Percentiles rank a stretch among this genome's conserved stretches.
Conservation (phyloP, 2,329 filamentous ascomycete species). For the Nothophoma quercina region DNA sequence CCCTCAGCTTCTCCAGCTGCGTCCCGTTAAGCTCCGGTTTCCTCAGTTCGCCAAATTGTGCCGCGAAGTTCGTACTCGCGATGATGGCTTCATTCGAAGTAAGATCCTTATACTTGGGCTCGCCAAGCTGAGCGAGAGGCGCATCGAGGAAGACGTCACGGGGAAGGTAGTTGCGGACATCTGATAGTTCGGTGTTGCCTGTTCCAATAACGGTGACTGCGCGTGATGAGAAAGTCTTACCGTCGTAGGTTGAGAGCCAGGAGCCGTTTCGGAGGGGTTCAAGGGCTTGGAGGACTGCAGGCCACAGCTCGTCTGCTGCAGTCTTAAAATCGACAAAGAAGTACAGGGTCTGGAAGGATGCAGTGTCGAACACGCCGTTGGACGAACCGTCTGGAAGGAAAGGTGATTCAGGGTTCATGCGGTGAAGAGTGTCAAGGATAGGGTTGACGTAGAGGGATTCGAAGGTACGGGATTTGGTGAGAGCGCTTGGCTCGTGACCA, state of each 20-base stretch:
- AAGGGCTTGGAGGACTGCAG: constrained; percentile 63
- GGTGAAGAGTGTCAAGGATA: constrained; percentile 62
- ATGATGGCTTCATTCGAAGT: constrained; percentile 61
- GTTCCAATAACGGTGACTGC: constrained; percentile 70
- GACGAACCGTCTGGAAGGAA: constrained; percentile 58
- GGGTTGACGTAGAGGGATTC: constrained; percentile 67
- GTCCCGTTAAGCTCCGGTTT: constrained; percentile 51
- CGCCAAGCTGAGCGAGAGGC: constrained; percentile 56
- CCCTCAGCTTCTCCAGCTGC: constrained; percentile 60
- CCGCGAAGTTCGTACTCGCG: constrained; percentile 61
- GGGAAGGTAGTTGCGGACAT: constrained; percentile 51
- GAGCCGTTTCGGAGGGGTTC: constrained; percentile 62
- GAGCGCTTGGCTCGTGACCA: constrained; percentile 62
- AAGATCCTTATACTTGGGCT: constrained; percentile 53
- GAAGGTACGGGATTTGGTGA: constrained; percentile 63
- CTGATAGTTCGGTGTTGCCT: constrained; percentile 55
- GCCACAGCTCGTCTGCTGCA: constrained; percentile 62
- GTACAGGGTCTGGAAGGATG: constrained; percentile 65
- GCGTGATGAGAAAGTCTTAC: constrained; percentile 54
- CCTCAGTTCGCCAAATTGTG: constrained; percentile 51
- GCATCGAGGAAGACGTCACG: constrained; percentile 68
- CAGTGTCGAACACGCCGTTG: constrained; percentile 70
- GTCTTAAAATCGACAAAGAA: constrained; percentile 72
- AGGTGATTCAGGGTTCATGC: constrained; percentile 62
- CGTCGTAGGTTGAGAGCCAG: constrained; percentile 63